Conservation (phyloP, 2,329 filamentous ascomycete genomes). For the Akanthomyces uredinophilus region DNA sequence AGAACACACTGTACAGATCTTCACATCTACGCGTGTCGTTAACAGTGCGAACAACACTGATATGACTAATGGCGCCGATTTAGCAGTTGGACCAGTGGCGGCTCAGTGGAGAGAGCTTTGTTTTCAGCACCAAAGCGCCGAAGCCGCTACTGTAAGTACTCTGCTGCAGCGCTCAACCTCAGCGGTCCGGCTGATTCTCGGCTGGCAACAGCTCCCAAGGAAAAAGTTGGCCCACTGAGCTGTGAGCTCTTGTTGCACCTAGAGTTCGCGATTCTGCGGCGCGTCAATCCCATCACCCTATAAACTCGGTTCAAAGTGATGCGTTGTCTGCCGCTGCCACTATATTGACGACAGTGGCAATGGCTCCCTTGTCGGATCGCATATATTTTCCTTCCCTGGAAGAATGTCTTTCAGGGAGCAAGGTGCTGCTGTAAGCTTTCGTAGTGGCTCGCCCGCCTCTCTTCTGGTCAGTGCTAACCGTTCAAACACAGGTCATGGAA, state of each 20-base stretch:
- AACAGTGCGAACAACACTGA: constrained; percentile 5
- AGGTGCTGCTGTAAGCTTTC: constrained; percentile 67
- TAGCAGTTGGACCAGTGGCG: not conserved
- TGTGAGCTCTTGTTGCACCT: constrained; percentile 7
- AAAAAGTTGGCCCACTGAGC: constrained; percentile 13
- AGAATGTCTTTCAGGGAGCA: constrained; percentile 76
- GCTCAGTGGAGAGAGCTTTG: not conserved
- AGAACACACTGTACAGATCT: not conserved
- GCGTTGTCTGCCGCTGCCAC: constrained; percentile 34
- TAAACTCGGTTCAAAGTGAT: constrained; percentile 28
- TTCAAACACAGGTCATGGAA: constrained; percentile 53
- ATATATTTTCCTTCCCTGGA: constrained; percentile 81
- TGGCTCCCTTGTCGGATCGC: constrained; percentile 65
- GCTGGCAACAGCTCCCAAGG: constrained; percentile 6
- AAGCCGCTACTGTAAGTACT: constrained; percentile 10
- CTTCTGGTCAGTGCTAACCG: constrained; percentile 9
- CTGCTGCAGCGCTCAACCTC: no score
- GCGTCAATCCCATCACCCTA: constrained; percentile 28
- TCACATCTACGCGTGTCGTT: not conserved
- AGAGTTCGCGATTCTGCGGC: constrained; percentile 17
- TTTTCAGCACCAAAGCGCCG: not conserved
- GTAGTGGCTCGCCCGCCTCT: not conserved
- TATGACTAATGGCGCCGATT: constrained; percentile 5
- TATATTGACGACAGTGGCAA: constrained; percentile 52
- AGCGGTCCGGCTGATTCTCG: constrained; percentile 12